Evolutionary conservation across 306 rosid genomes (phyloP), one percentile per base, ranked within the genome.

Genomic region (Dryas alaskensis): DNA sequence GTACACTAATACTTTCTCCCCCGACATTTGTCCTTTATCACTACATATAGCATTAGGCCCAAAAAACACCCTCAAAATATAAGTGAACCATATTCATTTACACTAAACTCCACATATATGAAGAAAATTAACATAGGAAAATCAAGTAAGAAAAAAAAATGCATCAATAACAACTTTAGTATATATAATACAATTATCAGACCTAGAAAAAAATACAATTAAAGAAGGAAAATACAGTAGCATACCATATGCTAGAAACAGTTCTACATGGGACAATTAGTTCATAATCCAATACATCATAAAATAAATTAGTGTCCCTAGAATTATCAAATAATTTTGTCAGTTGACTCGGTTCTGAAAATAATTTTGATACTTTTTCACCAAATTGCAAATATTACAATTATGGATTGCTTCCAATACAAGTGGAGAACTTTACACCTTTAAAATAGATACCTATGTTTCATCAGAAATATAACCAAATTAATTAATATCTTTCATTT

Each of bases 1-100:
- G 67, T 93, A 93, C 17, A 93, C 97, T 25, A 93, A 70, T 16
- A 90, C 97, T 79, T 87, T 79, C 22, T 22, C 22, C 42, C 97
- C 98, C 0, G 85, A 80, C 75, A 93, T 76, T 51, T 83, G 98
- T 39, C 90, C 93, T 53, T 81, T 78, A 37, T 86, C 88, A 70
- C 97, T 90, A 60, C 70, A 61, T 27, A 64, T 47, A 47, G 31
- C 11, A 42, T 40, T 37, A 40, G 10, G 27, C 31, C 53, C 14
- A 22, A 40, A 59, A 13, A 48, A 59, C 8, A 13, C 27, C 46
- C 22, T 50, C 60, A 50, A 5, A 49, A 16, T 14, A 27, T 27
- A 50, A 68, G 59, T 55, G 37, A 31, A 8, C 40, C 4, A 27
- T 27, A n/a, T 37, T 22, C 25, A 12, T 17, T 16, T 13, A 63